Base-by-base conservation (phyloP, 257 asterid genomes). In the Plantago ovata region DNA sequence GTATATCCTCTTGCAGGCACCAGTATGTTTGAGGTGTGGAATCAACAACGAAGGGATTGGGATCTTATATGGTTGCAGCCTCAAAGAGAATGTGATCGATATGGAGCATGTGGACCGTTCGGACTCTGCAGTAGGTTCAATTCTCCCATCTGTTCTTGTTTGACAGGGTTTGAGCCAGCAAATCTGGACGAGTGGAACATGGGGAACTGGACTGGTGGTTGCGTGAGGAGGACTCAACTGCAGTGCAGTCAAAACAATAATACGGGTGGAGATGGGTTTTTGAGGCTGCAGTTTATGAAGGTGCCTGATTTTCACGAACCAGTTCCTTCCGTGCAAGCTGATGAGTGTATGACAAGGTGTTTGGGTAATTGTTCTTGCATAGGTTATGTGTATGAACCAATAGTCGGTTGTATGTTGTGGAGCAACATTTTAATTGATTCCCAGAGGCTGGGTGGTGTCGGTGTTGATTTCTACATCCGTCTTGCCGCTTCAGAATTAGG, bases 371-470 rank as follows among this genome's bases (percentile, higher is more conserved):
- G 83, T 41, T 77, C 83, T 2, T 77, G 77, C 52, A 22, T 70
- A 43, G 83, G 80, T 0, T 77, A 77, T 32, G 75, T 75, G 0
- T 54, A 66, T 52, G 75, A 59, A 38, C 47, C 55, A 8, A 72
- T 69, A 7, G 70, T 77, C 20, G 75, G 80, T 3, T 77, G 83
- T 53, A 67, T 77, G 77, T 61, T 62, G 13, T 77, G 83, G 83
- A 61, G 48, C 40, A 38, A 44, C 3, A 21, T 13, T 6, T 28
- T 73, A 12, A 68, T 73, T 36, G 83, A 73, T 36, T 57, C 67
- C 45, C 77, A 73, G 49, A 43, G 54, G 20, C 62, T 77, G 3
- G 21, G 58, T 0, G 57, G 68, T 3, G 45, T 45, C 62, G 82
- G 82, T 0, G 41, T 65, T 1, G 79, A 77, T 66, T 53, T 77